These are phyloP conservation scores for Hyaloscypha bicolor DNA, from an alignment of 495 filamentous ascomycete species.

Conservation along the genomic window DNA sequence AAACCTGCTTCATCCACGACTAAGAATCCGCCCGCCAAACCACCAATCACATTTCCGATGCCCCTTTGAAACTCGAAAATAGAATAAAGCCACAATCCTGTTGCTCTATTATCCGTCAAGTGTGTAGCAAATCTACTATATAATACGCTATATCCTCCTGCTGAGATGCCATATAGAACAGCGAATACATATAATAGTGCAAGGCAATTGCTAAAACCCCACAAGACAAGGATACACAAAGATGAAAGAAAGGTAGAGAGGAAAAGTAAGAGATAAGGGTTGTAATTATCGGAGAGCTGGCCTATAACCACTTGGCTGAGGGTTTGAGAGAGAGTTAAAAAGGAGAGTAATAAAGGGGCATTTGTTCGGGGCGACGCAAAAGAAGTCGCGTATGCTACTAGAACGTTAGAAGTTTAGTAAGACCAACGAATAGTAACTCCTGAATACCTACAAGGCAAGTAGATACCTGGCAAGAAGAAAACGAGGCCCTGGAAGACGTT, in stretches of 20 bases:
- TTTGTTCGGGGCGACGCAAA: no score
- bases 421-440: no score
- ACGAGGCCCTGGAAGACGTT: conserved; percentile 31
- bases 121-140: conserved; percentile 29
- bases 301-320: conserved; percentile 52
- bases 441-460: conserved; percentile 10
- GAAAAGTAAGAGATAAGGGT: conserved; percentile 53
- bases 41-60: no score
- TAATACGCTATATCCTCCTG: conserved; percentile 46
- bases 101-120: no score
- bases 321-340: conserved; percentile 51
- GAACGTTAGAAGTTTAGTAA: no score
- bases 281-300: conserved; percentile 50
- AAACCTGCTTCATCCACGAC: no score
- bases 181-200: conserved; percentile 54
- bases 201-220: conserved; percentile 51
- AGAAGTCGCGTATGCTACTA: no score
- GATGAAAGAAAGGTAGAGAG: conserved; percentile 49
- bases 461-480: conserved; percentile 30
- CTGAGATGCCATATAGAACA: conserved; percentile 58
- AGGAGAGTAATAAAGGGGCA: conserved; percentile 43
- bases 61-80: no score
- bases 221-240: conserved; percentile 55
- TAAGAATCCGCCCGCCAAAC: no score
- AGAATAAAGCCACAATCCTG: no score